These are phyloP conservation scores for Termitomyces sp. DNA, from an alignment of 768 basidiomycete genomes.

Conservation along the genomic window DNA sequence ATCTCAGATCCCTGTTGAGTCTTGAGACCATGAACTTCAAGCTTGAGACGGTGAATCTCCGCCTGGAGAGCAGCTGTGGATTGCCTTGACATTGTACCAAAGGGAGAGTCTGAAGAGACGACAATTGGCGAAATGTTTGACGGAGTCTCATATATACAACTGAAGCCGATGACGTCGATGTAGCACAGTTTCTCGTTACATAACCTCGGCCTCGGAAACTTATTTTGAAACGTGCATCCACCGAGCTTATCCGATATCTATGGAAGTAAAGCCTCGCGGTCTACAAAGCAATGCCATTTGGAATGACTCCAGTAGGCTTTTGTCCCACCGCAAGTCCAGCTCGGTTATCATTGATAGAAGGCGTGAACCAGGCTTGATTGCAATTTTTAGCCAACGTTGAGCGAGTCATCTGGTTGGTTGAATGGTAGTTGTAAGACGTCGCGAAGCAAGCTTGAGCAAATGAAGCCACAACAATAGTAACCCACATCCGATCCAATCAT, in stretches of 20 bases:
- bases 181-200: constrained; percentile 2
- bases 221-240: not conserved
- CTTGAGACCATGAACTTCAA: constrained; percentile 39
- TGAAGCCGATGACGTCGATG: not conserved
- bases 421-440: too few relatives aligned
- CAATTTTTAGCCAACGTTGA: not conserved
- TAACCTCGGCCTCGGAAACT: not conserved
- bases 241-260: not conserved
- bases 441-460: too few relatives aligned
- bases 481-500: too few relatives aligned
- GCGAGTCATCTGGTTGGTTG: not conserved
- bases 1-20: constrained; percentile 31
- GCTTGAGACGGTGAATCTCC: constrained; percentile 44
- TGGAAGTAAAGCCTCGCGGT: not conserved
- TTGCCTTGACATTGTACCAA: constrained; percentile 18
- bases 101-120: not conserved
- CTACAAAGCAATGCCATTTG: not conserved
- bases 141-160: not conserved
- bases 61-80: constrained; percentile 31
- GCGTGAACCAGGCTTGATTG: not conserved
- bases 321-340: not conserved
- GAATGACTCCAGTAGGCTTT: not conserved
- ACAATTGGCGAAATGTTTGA: not conserved
- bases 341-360: not conserved
- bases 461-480: too few relatives aligned